Percentiles rank a stretch among this genome's conserved stretches.
Conservation (phyloP, 257 asterid genomes). For the Solanum raphanifolium region DNA sequence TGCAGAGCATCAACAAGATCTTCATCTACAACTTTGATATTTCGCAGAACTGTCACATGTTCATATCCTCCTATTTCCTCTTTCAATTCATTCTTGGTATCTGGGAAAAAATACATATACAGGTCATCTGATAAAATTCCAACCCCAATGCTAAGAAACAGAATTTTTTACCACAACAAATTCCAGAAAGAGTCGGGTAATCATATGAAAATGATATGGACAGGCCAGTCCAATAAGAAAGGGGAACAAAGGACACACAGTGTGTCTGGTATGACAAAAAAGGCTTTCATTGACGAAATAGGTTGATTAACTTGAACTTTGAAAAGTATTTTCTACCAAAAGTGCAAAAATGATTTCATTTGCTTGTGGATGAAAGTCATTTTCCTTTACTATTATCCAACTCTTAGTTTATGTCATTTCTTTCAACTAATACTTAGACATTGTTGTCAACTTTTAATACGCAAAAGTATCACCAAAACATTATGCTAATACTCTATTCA, state of each 20-base stretch:
- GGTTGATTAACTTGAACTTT: neutral
- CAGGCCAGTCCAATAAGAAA: neutral
- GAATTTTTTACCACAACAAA: neutral
- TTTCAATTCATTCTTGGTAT: conserved; percentile 69
- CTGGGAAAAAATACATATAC: conserved; percentile 35
- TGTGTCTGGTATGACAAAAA: neutral
- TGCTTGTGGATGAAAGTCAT: neutral
- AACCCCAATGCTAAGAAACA: neutral
- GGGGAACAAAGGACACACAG: neutral
- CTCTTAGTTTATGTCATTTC: neutral
- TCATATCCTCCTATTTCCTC: conserved; percentile 92
- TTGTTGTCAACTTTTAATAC: neutral
- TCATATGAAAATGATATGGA: neutral
- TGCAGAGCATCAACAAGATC: conserved; percentile 62
- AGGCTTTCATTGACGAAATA: neutral
- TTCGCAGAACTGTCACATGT: conserved; percentile 63
- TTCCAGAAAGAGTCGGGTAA: neutral
- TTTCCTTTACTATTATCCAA: neutral
- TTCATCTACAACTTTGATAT: conserved; percentile 79
- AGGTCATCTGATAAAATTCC: neutral
- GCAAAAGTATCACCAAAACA: neutral
- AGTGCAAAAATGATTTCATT: neutral
- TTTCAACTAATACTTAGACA: neutral
- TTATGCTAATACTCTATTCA: neutral
- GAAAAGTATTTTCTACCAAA: neutral